These are phyloP conservation scores for Citrullus colocynthis DNA, from an alignment of 306 rosid genomes.

Conservation along the genomic window DNA sequence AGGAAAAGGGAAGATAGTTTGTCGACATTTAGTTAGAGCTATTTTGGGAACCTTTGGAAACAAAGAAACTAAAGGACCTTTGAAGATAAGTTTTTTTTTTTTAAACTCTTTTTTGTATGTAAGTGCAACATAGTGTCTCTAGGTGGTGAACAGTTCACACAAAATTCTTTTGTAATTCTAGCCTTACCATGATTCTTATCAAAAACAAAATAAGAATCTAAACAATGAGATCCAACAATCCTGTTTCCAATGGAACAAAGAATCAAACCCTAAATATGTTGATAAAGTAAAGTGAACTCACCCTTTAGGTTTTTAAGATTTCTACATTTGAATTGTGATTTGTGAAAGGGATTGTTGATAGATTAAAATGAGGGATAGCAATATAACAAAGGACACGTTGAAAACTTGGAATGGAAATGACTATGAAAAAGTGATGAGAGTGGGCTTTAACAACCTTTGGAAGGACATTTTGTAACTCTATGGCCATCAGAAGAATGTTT, in stretches of 20 bases:
- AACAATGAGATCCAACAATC: not conserved
- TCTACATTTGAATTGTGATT: not conserved
- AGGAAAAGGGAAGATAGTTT: not conserved
- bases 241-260: not conserved
- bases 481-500: not conserved
- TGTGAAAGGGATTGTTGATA: not conserved
- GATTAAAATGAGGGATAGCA: not conserved
- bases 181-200: not conserved
- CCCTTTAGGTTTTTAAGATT: not conserved
- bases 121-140: not conserved
- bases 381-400: not conserved
- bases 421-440: not conserved
- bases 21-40: not conserved
- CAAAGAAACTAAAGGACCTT: not conserved
- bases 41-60: not conserved
- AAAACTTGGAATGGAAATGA: not conserved
- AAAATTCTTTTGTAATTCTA: not conserved
- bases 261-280: not conserved
- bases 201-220: not conserved
- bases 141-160: not conserved
- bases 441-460: not conserved
- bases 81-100: not conserved
- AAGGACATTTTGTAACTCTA: not conserved
- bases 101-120: not conserved
- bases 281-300: not conserved